These are phyloP conservation scores for Dactylonectria macrodidyma DNA, from an alignment of 2,329 filamentous ascomycete species.

Conservation along the genomic window DNA sequence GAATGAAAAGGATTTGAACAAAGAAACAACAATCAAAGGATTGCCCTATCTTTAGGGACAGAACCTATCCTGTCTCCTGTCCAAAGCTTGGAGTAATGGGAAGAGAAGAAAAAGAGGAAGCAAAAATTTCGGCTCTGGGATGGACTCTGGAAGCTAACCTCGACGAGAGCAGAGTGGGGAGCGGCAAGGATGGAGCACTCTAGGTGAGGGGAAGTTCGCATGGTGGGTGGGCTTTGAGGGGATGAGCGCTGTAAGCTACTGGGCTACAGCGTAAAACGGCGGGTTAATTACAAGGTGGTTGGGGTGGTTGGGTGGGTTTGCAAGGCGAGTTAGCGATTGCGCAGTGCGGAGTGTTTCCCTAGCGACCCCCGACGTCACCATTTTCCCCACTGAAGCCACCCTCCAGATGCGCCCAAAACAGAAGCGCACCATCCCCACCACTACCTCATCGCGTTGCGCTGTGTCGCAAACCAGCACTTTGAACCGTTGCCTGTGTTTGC, in stretches of 20 bases:
- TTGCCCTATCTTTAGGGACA: slow-evolving; percentile 5
- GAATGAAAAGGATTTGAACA: slow-evolving; percentile 1
- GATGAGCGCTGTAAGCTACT: slow-evolving; percentile 1
- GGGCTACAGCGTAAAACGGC: background rate
- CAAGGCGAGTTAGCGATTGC: background rate
- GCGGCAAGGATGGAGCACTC: background rate
- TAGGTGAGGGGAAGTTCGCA: slow-evolving; percentile 1
- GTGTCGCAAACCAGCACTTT: slow-evolving; percentile 25
- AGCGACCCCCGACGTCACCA: slow-evolving; percentile 50
- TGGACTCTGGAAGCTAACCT: slow-evolving; percentile 12
- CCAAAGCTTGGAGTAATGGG: slow-evolving; percentile 22
- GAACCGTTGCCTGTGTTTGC: slow-evolving; percentile 14
- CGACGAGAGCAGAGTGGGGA: slow-evolving; percentile 25
- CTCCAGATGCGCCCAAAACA: slow-evolving; percentile 19
- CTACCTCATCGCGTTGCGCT: slow-evolving; percentile 1
- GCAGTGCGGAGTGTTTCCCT: slow-evolving; percentile 43
- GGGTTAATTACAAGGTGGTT: no score
- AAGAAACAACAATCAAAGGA: background rate
- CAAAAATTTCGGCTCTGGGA: slow-evolving; percentile 14
- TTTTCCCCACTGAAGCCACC: slow-evolving; percentile 32
- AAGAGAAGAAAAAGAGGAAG: slow-evolving; percentile 8
- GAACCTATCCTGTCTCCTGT: slow-evolving; percentile 22
- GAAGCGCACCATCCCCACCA: background rate
- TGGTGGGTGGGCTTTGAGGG: background rate
- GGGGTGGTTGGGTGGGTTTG: no score